Percentiles rank a stretch among this genome's conserved stretches.
Evolutionary conservation across 2,329 filamentous ascomycete species (phyloP).

Genomic region (Fusarium cicatricum): DNA sequence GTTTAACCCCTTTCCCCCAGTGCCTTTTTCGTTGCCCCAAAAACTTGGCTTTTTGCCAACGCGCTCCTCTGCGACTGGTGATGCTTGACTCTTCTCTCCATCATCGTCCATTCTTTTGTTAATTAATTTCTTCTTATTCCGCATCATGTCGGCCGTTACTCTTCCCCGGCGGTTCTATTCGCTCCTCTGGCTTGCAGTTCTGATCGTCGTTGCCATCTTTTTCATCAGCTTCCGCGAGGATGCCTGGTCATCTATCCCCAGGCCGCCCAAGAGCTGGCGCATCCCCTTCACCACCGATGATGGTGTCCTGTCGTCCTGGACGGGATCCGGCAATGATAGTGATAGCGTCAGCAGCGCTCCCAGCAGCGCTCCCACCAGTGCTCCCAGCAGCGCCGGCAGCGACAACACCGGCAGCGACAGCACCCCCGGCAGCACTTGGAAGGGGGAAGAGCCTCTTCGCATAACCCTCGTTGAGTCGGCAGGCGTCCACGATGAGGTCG

Average conservation of each 20-base stretch:
- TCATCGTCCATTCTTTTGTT: slow-evolving; percentile 11
- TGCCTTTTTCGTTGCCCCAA: neutral
- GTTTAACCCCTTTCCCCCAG: neutral
- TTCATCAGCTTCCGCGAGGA: slow-evolving; percentile 33
- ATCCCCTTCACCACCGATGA: slow-evolving; percentile 39
- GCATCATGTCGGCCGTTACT: slow-evolving; percentile 28
- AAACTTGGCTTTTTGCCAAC: slow-evolving; percentile 4
- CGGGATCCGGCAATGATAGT: slow-evolving; percentile 13
- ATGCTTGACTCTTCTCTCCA: slow-evolving; percentile 8
- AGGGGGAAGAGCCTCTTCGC: slow-evolving; percentile 29
- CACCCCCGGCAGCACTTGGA: neutral
- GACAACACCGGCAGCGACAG: neutral
- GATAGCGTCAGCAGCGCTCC: neutral
- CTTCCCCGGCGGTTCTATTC: slow-evolving; percentile 35
- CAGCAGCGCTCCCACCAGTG: too few relatives aligned
- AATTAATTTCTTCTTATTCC: neutral
- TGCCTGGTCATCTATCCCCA: slow-evolving; percentile 33
- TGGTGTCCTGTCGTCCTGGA: slow-evolving; percentile 35
- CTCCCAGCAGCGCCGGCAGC: too few relatives aligned
- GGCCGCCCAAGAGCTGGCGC: slow-evolving; percentile 31
- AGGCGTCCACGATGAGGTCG: slow-evolving; percentile 42
- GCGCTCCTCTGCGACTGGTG: neutral
- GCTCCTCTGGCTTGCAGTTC: slow-evolving; percentile 31
- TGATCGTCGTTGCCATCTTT: slow-evolving; percentile 28
- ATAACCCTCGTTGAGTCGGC: slow-evolving; percentile 41